A percentile compares a stretch with the other conserved stretches of the same genome.
These are phyloP conservation scores for Asparagopsis taxiformis DNA, from an alignment of 31 red algal species.

Conservation along the genomic window DNA sequence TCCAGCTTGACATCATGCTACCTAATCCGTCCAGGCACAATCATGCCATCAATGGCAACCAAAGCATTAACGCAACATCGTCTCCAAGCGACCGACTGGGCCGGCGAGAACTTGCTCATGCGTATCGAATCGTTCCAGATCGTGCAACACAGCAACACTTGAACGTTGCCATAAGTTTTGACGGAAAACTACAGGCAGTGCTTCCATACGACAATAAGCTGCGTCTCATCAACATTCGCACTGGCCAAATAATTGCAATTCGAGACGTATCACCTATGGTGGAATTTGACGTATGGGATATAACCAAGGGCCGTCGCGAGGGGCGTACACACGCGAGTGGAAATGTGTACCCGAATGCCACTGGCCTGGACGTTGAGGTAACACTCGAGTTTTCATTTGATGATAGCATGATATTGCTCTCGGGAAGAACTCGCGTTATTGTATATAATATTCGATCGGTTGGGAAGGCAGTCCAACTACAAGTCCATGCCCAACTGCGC, in stretches of 20 bases:
- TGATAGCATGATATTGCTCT: slow-evolving; percentile 8
- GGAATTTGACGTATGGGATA: slow-evolving; percentile 33
- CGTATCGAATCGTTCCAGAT: slow-evolving; percentile 28
- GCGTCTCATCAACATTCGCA: slow-evolving; percentile 14
- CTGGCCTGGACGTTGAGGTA: slow-evolving; percentile 43
- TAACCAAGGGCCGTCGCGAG: slow-evolving; percentile 1
- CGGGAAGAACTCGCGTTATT: neutral
- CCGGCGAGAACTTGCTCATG: no score
- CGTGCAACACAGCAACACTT: slow-evolving; percentile 39
- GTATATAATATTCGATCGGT: slow-evolving; percentile 2
- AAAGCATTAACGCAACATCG: no score
- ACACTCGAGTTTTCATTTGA: slow-evolving; percentile 9
- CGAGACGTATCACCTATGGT: slow-evolving; percentile 1
- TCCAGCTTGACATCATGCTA: no score
- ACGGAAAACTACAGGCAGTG: slow-evolving; percentile 34
- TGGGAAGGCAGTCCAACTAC: neutral
- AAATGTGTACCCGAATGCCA: slow-evolving; percentile 28
- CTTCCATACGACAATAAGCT: slow-evolving; percentile 61
- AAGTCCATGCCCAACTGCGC: neutral
- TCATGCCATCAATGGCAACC: no score
- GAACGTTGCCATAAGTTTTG: no score
- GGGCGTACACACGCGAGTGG: neutral
- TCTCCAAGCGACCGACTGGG: neutral
- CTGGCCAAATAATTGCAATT: neutral
- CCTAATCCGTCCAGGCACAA: no score